Percentiles rank a stretch among this genome's conserved stretches.
Conservation (phyloP, 257 asterid species). For the Solanum sparsipilum region DNA sequence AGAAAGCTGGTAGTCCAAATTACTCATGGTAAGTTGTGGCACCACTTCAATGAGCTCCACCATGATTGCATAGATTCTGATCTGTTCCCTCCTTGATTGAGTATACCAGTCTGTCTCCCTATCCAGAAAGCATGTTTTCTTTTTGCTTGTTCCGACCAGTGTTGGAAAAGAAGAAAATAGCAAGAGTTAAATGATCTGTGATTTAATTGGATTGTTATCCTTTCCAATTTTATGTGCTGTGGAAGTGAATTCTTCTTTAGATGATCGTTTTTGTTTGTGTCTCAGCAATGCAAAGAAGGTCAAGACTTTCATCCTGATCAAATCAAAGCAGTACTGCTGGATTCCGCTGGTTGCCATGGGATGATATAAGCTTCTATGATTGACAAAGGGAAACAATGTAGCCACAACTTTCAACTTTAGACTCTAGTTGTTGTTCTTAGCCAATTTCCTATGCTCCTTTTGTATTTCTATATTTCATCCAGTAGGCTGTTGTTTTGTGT, state of each 20-base stretch:
- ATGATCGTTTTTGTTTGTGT: background rate
- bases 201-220: background rate
- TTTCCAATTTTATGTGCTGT: background rate
- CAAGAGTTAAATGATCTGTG: background rate
- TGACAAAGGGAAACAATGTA: background rate
- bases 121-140: background rate
- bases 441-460: background rate
- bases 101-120: background rate
- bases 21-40: background rate
- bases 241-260: background rate
- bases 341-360: slow-evolving; percentile 70
- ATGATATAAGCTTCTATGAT: slow-evolving; percentile 23
- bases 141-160: background rate
- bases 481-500: background rate
- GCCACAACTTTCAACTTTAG: background rate
- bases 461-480: background rate
- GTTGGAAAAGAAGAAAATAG: background rate
- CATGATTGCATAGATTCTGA: background rate
- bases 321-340: slow-evolving; percentile 67
- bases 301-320: slow-evolving; percentile 74
- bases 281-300: slow-evolving; percentile 80
- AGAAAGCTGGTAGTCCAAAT: background rate
- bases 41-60: background rate
- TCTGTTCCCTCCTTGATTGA: background rate
- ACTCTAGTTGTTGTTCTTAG: background rate